Evolutionary conservation across 148 eudicot genomes (phyloP), one percentile per base, ranked within the genome.

Genomic region (Rhododendron simsii): DNA sequence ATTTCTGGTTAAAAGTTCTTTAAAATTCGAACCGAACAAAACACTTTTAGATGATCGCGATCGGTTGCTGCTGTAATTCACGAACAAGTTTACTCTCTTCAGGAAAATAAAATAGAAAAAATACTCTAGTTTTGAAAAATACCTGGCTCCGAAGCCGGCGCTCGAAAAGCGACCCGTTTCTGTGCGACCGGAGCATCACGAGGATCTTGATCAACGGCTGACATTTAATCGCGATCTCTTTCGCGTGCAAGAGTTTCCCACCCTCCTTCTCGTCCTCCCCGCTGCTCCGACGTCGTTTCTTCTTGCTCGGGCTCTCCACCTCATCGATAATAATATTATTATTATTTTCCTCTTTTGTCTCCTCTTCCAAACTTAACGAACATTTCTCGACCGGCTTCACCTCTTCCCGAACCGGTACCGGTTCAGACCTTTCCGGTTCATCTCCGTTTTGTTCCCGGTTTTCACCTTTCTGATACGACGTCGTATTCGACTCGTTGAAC

Each of bases 81-180:
- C 6, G 44, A 41, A 41, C 44, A 41, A 41, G 44, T 41, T 41
- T 41, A 41, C 45, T 41, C 45, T 0, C 1, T 41, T 41, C 8
- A 41, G 7, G 45, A 41, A 6, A 41, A 5, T 2, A 65, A 65
- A 67, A 33, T 33, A 33, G 1, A 33, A n/a, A n/a, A 33, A 33
- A 67, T n/a, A 26, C 6, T 11, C 15, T 67, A n/a, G n/a, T 35
- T 35, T 75, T 15, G 12, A 50, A 37, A 76, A 59, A 59, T 59
- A 91, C 92, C 91, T 91, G 92, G 84, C 88, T 86, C n/a, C 91
- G 91, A 67, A 89, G 90, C 69, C 90, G 90, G 51, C 90, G 88
- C 48, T 87, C 87, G 79, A 91, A 91, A 78, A 84, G 88, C 57
- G 92, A 91, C 86, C 89, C 92, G 84, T 89, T 88, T 84, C 87